Conservation (phyloP, 768 basidiomycete genomes). For the Boletus reticulatus region DNA sequence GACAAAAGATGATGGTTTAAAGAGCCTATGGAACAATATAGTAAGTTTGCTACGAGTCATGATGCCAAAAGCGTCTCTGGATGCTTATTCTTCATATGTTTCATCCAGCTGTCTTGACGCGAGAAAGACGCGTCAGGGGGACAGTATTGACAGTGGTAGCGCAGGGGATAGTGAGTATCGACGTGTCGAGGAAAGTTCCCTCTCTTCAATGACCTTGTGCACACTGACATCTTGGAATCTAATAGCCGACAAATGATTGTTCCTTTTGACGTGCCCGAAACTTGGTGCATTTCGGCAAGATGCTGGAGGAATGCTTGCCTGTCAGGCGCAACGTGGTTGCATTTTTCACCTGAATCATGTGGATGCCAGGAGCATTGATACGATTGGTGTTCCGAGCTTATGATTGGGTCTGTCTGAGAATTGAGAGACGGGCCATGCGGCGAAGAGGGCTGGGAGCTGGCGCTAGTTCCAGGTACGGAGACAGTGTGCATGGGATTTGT, state of each 20-base stretch:
- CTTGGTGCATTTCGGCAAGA: constrained; percentile 8
- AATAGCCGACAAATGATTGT: constrained; percentile 9
- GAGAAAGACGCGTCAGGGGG: constrained; percentile 15
- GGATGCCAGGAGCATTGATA: constrained; percentile 17
- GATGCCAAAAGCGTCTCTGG: not conserved
- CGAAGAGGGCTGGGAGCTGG: not conserved
- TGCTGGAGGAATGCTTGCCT: constrained; percentile 17
- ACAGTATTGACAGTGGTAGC: constrained; percentile 15
- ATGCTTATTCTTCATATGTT: constrained; percentile 17
- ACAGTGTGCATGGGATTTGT: not conserved
- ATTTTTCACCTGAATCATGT: not conserved
- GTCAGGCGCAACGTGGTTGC: not conserved
- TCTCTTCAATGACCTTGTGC: constrained; percentile 2
- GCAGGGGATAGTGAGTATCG: constrained; percentile 16
- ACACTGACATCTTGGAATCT: constrained; percentile 1
- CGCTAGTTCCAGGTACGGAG: not conserved
- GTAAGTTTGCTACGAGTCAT: not conserved
- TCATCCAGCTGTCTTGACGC: constrained; percentile 16
- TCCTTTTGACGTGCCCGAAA: not conserved
- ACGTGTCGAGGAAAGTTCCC: constrained; percentile 17
- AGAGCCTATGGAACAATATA: not conserved
- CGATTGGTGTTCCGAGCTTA: not conserved
- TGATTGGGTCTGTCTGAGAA: not conserved
- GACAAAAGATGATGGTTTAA: not conserved
- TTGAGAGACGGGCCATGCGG: not conserved